Base-by-base conservation (phyloP, 306 rosid species). In the Quercus glauca region DNA sequence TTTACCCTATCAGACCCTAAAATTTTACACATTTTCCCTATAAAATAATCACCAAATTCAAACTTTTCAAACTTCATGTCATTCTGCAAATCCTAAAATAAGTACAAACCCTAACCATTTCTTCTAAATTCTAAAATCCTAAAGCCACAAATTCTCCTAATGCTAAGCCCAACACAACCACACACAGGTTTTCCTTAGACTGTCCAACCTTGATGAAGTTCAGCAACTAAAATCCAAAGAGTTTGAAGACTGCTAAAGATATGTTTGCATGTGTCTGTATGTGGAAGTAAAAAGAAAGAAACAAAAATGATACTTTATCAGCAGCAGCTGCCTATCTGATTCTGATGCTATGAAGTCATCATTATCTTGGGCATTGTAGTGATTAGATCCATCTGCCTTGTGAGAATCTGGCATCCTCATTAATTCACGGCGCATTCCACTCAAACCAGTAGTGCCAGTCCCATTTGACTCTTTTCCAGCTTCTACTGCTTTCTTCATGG, bases 271-370 rank as follows among this genome's bases (percentile, higher is more conserved):
- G 57, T 1, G 26, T 1, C 11, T 10, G 31, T 12, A 56, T 51
- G 56, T n/a, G 75, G 37, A 18, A 60, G 41, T 28, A 53, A 33
- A 43, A 37, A 29, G 74, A 75, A 53, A 74, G 23, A 56, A 64
- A 68, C 37, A 56, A 64, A 31, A 81, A 56, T 33, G 35, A n/a
- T 88, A 93, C 98, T 85, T 96, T 79, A 96, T 93, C 74, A 96
- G 97, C 85, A 96, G 99, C 90, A 89, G 80, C 79, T 96, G 99
- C 76, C 96, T 88, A 77, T 96, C 98, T 26, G 98, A 96, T 84
- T 96, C 99, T 35, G 99, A 96, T 49, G 92, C 80, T 75, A 96
- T 93, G 85, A 91, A 86, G 83, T 93, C 97, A 25, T 93, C 97
- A 61, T 82, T 88, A 74, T 85, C 87, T 59, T 82, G 83, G 56